Evolutionary conservation across 345 rosid species (phyloP), one percentile per base, ranked within the genome.

Genomic region (Mercurialis annua): DNA sequence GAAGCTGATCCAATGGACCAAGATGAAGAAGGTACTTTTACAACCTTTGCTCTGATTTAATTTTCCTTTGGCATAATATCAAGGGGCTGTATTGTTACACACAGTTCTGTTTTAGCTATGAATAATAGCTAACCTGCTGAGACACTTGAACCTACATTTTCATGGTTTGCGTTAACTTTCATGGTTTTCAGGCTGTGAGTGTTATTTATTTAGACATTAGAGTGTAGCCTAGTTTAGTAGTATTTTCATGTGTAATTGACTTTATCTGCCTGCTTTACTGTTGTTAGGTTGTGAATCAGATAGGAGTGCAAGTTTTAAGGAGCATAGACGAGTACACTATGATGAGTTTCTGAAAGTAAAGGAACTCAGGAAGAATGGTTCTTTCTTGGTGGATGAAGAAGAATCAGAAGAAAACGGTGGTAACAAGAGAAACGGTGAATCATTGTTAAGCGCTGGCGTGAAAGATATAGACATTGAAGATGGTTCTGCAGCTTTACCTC

Each of bases 291-390:
- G 78, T 21, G 87, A 72, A 71, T 27, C 76, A 7, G 87, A 64
- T 49, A 77, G 68, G 69, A 79, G 70, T 68, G 74, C 59, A 71
- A 82, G 80, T 59, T 94, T 94, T 74, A 86, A 66, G 76, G 97
- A 88, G 76, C 99, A 76, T 34, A 82, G 99, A 71, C 79, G 83
- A 73, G 94, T 78, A 44, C 99, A 95, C 67, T 95, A 95, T 59
- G 83, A 95, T 62, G 98, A 95, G 83, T 90, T 84, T 76, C 85
- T 67, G 65, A 92, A 80, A 67, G 94, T 92, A 56, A 90, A 84
- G 73, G 98, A 95, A 72, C 86, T 92, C 68, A 73, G 81, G 70
- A 77, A 79, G 18, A 73, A 81, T 30, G 96, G 94, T 33, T 90
- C 98, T 5, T 66, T 86, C 31, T 47, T 80, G 1, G 96, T 79